Evolutionary conservation across 305 asterid genomes (phyloP), one percentile per base, ranked within the genome.

Genomic region (Stenogyne calaminthoides): DNA sequence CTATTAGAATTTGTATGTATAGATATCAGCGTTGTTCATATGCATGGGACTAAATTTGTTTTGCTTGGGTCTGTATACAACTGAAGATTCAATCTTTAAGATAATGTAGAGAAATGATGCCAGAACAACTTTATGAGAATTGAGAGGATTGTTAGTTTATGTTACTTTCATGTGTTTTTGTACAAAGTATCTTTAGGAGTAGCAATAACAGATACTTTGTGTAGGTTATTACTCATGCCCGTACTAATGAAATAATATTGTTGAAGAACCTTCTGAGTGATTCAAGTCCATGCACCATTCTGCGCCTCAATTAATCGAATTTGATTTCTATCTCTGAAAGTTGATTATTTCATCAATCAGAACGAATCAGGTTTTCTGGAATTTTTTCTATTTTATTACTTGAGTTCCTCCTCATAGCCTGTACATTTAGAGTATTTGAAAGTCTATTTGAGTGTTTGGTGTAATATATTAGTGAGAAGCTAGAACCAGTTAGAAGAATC

Each of bases 21-120:
- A n/a, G n/a, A n/a, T n/a, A n/a, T n/a, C n/a, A n/a, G n/a, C n/a
- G n/a, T n/a, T n/a, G 36, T 64, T 71, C 55, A 63, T 44, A 34
- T 57, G 66, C 46, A 60, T n/a, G 72, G 11, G 64, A 19, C 52
- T 64, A 67, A 58, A 25, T 29, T 72, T 42, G 10, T 65, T 75
- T 29, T 68, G 19, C 57, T 47, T 49, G 75, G 66, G 19, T 40
- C 19, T 71, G 37, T 57, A 10, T 27, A 25, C n/a, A 10, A 72
- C n/a, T 39, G 57, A 47, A n/a, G 20, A 51, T 64, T 40, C 11
- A 4, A 34, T 20, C 12, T 10, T 15, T 37, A 29, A 25, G 52
- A 46, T 1, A 19, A 54, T 29, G 32, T 40, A 73, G 59, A 37
- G 15, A 64, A 57, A 40, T 59, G 51, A 51, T 75, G 64, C 67